Base-by-base conservation (phyloP, 345 rosid genomes). In the Crucihimalaya himalaica region DNA sequence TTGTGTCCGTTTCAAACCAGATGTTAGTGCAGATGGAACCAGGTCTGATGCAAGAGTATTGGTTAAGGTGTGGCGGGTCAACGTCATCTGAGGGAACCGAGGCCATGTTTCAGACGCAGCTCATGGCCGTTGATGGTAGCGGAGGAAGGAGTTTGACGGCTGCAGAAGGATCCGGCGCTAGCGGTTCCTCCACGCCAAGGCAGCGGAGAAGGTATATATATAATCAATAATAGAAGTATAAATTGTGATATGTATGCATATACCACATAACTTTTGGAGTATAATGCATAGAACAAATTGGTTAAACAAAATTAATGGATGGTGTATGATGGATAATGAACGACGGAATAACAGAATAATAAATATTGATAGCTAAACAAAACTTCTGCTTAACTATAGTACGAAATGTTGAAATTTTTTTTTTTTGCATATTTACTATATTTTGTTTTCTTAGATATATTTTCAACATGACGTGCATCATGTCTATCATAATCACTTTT, bases 181-280 rank as follows among this genome's bases (percentile, higher is more conserved):
- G 75, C 31, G 47, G 70, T 31, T 70, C 84, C 0, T 77, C 86
- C 28, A 71, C 65, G 47, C 85, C 71, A 48, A 84, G 85, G 71
- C 77, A 66, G 10, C 77, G 86, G 20, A 75, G 73, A 79, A 78
- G 88, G 90, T 84, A 69, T 29, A 5, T 13, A 18, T 4, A 16
- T 42, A 19, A n/a, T n/a, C 4, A 18, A 18, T 16, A 43, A 43
- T n/a, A 14, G 2, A 42, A 15, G 8, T 42, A 42, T 42, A 42
- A 42, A 15, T 15, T 15, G 8, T 15, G 18, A 15, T 15, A 55
- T 54, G 6, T 15, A 55, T 54, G 6, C 27, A 18, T 34, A 1
- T 19, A 54, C 15, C 39, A 28, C 15, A 28, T 29, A 32, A 32
- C 8, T 32, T 8, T 1, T 32, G 35, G 35, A 32, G 8, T 8